Conservation (phyloP, 2,329 filamentous ascomycete species). For the Anthostomella pinea region DNA sequence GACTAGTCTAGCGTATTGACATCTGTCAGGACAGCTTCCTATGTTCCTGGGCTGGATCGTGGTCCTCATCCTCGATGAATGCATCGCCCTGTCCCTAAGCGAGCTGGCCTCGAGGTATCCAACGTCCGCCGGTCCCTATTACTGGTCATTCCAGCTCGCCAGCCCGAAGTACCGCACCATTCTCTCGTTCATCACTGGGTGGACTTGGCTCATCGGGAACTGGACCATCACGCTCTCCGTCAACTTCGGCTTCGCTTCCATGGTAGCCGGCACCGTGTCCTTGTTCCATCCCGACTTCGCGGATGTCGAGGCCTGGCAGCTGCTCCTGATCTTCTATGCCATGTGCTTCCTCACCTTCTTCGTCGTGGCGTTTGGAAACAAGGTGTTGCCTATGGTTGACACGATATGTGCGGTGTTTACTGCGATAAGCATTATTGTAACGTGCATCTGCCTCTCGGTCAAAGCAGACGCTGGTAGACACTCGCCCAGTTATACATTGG, state of each 20-base stretch:
- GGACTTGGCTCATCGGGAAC: conserved; percentile 52
- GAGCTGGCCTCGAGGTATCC: conserved; percentile 52
- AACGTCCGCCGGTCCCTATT: conserved; percentile 51
- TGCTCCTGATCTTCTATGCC: conserved; percentile 61
- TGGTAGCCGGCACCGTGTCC: conserved; percentile 49
- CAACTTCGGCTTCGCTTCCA: conserved; percentile 53
- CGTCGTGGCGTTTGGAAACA: conserved; percentile 57
- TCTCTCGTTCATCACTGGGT: conserved; percentile 51
- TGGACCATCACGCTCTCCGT: conserved; percentile 52
- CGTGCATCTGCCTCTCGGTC: conserved; percentile 53
- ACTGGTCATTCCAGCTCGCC: conserved; percentile 51
- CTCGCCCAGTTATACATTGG: conserved; percentile 46
- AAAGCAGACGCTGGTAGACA: conserved; percentile 54
- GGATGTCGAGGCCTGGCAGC: conserved; percentile 53
- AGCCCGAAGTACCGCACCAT: conserved; percentile 39
- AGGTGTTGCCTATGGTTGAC: conserved; percentile 56
- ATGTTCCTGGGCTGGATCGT: conserved; percentile 58
- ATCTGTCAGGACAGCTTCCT: conserved; percentile 43
- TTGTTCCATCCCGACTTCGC: conserved; percentile 54
- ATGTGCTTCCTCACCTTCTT: conserved; percentile 53
- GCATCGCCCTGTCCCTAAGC: conserved; percentile 47
- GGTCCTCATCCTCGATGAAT: conserved; percentile 51
- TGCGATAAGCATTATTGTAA: conserved; percentile 52
- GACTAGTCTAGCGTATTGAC: conserved; percentile 1
- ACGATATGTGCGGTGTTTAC: conserved; percentile 56